Base-by-base conservation (phyloP, 441 rosid species). In the Geranium incanum region DNA sequence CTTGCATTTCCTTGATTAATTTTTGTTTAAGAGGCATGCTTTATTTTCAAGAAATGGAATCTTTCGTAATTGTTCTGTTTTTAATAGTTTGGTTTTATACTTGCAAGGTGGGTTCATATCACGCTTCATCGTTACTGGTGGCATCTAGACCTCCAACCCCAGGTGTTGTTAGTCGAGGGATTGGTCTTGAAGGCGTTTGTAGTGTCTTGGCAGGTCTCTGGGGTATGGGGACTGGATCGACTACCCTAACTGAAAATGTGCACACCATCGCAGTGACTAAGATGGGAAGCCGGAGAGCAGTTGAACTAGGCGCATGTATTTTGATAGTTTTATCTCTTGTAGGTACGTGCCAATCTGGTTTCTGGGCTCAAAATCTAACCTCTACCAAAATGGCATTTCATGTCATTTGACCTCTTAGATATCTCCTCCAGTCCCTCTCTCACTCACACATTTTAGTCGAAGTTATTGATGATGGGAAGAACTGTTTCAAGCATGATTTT, bases 181-280 rank as follows among this genome's bases (percentile, higher is more conserved):
- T 93, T 70, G 98, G 98, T 72, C 93, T 94, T 66, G 99, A 94
- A 83, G 99, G 99, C 33, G 77, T 92, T 75, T 84, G 87, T 68
- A 88, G 97, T 73, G 66, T 94, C 82, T 74, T 94, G 85, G 98
- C 98, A 66, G 97, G 97, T 83, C 85, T 94, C 19, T 94, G 99
- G 97, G 99, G 99, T 18, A 90, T 88, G 45, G 99, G 99, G 81
- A 90, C 92, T 28, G 99, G 97, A 67, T 94, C 97, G 39, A 86
- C 97, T 21, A 89, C 97, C 8, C 82, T 94, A 64, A 92, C 99
- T 7, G 99, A 94, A 83, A 94, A 94, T 69, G 97, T 94, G 78
- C 99, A 94, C 79, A 94, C 99, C 23, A 87, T 92, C 65, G 99
- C 99, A 41, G 99, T 94, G 71, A 89, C 97, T 37, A 94, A 92